Base-by-base conservation (phyloP, 495 filamentous ascomycete species). In the Podospora comata region DNA sequence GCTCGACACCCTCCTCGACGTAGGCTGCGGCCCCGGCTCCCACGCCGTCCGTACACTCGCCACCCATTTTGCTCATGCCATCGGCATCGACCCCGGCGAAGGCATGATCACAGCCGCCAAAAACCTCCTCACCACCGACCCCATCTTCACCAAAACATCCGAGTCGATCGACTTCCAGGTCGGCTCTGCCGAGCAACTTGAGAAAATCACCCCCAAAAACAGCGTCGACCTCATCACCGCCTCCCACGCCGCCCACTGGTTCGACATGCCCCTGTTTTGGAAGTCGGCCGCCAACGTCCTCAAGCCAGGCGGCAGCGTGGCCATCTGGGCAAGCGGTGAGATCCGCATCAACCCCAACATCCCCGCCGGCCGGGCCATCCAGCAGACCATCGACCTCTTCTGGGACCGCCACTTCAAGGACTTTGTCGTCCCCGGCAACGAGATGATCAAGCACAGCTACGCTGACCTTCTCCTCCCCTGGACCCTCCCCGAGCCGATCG, bases 251-350 rank as follows among this genome's bases (percentile, higher is more conserved):
- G 85, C 84, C 7, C 87, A 89, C 70, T 90, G 87, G 87, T 88
- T 89, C 79, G 80, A 84, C 64, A 82, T 88, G 65, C 72, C 86
- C 6, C 77, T 83, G n/a, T 88, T 88, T 75, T 92, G 88, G 86
- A 76, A 77, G 0, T 79, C 79, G 13, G 78, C 88, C 26, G 88
- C 88, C 0, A 78, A 82, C n/a, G 75, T 83, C 2, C 75, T 91
- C 32, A 83, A 81, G 67, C 83, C 83, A 4, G 84, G 84, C 4
- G 87, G 86, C 15, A 89, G 80, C 0, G 83, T 89, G 4, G 85
- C 83, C 0, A 34, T 89, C 2, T 90, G 86, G 86, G 77, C 74
- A 77, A 76, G 23, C 76, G 78, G 2, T 79, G 82, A 66, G 68
- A 68, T 13, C 71, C 57, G 0, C 73, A 75, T 26, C 74, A 82